A percentile compares a stretch with the other conserved stretches of the same genome.
phyloP scores from a whole-genome alignment of 2,329 filamentous ascomycete species.

The Nemania sp. region DNA sequence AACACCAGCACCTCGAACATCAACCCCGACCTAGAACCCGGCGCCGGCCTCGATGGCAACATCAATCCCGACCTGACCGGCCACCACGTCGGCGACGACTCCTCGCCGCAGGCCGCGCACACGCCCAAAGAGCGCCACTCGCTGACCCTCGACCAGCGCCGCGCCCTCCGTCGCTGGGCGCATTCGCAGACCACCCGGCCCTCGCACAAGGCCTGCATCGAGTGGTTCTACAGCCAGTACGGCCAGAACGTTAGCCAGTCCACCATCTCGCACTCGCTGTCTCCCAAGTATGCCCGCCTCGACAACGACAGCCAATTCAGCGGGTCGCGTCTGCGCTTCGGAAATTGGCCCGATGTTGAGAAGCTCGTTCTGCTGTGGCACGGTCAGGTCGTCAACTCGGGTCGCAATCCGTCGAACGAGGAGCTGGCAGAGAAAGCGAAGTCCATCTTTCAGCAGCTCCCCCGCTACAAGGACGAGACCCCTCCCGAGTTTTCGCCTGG shows the following conservation, averaged over 20 bases:
- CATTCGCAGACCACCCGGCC: constrained; percentile 59
- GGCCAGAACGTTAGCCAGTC: constrained; percentile 65
- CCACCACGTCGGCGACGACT: constrained; percentile 24
- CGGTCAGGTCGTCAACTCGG: constrained; percentile 51
- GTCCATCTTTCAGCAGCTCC: constrained; percentile 59
- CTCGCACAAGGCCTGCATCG: constrained; percentile 64
- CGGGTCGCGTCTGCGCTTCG: constrained; percentile 64
- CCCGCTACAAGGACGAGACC: constrained; percentile 62
- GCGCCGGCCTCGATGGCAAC: not conserved
- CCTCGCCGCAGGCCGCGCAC: constrained; percentile 26
- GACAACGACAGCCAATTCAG: constrained; percentile 64
- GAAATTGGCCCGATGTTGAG: constrained; percentile 71
- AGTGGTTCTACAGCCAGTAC: constrained; percentile 63
- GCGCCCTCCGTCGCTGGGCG: constrained; percentile 63
- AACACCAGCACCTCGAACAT: constrained; percentile 20
- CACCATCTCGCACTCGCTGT: constrained; percentile 64
- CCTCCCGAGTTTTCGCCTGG: constrained; percentile 65
- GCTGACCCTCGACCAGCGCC: constrained; percentile 64
- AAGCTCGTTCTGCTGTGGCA: constrained; percentile 78
- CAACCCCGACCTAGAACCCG: constrained; percentile 21
- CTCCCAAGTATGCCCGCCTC: constrained; percentile 63
- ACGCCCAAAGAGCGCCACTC: constrained; percentile 58
- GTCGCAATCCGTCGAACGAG: constrained; percentile 64
- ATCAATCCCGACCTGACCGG: constrained; percentile 23
- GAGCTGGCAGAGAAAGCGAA: constrained; percentile 66